phyloP scores from a whole-genome alignment of 2,329 filamentous ascomycete species.

The Pestalotiopsis sp. region DNA sequence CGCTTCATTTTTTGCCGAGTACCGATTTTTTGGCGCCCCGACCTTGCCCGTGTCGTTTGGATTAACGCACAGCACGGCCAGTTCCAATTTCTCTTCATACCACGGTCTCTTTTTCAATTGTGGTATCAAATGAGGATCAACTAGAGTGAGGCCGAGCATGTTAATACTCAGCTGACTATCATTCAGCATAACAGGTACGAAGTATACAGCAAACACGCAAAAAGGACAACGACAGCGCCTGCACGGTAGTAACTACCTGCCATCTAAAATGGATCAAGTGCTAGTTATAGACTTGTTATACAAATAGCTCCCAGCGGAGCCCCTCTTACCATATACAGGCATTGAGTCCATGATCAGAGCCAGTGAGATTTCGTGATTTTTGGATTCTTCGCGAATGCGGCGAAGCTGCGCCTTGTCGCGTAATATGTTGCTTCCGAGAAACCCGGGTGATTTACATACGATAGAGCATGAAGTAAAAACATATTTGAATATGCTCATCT shows the following conservation, averaged over 20 bases:
- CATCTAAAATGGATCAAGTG: too few relatives aligned
- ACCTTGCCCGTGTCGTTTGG: background rate
- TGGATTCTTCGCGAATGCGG: background rate
- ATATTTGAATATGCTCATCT: background rate
- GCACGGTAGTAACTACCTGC: too few relatives aligned
- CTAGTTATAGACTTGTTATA: background rate
- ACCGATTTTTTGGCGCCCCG: background rate
- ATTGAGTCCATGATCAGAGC: background rate
- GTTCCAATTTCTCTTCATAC: background rate
- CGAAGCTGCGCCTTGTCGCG: background rate
- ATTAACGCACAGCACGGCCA: background rate
- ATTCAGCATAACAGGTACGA: too few relatives aligned
- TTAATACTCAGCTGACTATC: too few relatives aligned
- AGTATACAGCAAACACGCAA: too few relatives aligned
- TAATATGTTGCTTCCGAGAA: background rate
- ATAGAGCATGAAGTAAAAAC: background rate
- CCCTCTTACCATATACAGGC: background rate
- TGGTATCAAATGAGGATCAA: background rate
- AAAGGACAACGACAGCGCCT: too few relatives aligned
- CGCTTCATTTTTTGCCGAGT: background rate
- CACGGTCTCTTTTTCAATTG: background rate
- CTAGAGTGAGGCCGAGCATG: background rate
- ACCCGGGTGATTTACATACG: background rate
- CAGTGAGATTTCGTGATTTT: background rate
- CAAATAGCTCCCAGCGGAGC: background rate